A percentile compares a stretch with the other conserved stretches of the same genome.
These are phyloP conservation scores for Ceriops decandra DNA, from an alignment of 345 rosid species.

Conservation along the genomic window DNA sequence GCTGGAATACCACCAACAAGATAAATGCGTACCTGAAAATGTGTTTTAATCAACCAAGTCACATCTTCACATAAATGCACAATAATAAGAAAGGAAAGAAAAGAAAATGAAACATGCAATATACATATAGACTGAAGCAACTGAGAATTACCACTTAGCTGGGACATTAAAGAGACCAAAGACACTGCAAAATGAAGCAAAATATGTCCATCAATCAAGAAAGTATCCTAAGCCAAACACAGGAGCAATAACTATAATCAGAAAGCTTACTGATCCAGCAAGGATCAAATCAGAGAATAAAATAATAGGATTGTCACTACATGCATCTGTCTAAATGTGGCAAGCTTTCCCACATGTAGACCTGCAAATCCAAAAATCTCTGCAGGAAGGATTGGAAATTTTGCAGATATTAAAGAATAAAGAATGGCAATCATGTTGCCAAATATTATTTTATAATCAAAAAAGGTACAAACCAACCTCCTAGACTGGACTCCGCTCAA, in stretches of 20 bases:
- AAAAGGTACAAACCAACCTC: slow-evolving; percentile 50
- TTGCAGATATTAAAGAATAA: not conserved
- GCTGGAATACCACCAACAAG: slow-evolving; percentile 69
- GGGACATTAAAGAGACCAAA: slow-evolving; percentile 98
- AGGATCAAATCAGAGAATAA: not conserved
- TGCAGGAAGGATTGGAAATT: not conserved
- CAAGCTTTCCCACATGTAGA: not conserved
- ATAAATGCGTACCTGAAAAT: slow-evolving; percentile 81
- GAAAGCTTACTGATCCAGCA: not conserved
- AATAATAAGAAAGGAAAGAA: slow-evolving; percentile 3
- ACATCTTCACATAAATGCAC: slow-evolving; percentile 7
- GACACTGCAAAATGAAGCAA: slow-evolving; percentile 57
- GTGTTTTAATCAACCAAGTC: slow-evolving; percentile 9
- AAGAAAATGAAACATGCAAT: not conserved
- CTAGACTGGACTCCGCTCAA: slow-evolving; percentile 83
- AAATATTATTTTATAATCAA: not conserved
- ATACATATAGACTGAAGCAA: slow-evolving; percentile 7
- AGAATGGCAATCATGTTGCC: not conserved
- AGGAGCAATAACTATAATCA: not conserved
- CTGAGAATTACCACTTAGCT: slow-evolving; percentile 62
- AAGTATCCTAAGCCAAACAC: not conserved
- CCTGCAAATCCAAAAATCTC: not conserved
- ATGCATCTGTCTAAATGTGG: not conserved
- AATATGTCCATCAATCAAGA: not conserved
- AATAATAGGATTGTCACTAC: not conserved